A percentile compares a stretch with the other conserved stretches of the same genome.
phyloP scores from a whole-genome alignment of 2,329 filamentous ascomycete genomes.

The Xylariaceae sp. region DNA sequence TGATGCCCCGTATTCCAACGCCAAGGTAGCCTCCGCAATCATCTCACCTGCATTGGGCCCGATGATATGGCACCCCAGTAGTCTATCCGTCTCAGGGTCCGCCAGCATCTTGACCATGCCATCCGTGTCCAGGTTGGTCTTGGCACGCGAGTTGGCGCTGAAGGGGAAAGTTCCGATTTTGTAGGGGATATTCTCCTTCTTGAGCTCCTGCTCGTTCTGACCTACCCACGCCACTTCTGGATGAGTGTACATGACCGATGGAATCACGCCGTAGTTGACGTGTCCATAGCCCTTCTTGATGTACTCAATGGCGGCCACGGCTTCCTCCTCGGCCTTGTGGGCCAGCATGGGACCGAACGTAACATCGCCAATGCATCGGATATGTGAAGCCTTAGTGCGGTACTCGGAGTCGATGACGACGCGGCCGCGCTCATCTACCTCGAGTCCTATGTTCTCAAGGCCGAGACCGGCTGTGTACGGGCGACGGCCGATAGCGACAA shows the following conservation, averaged over 20 bases:
- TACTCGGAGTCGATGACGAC: slow-evolving; percentile 98
- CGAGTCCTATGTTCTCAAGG: slow-evolving; percentile 90
- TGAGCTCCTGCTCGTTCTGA: slow-evolving; percentile 95
- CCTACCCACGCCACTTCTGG: slow-evolving; percentile 99
- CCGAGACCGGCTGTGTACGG: slow-evolving; percentile 93
- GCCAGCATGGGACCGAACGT: slow-evolving; percentile 99
- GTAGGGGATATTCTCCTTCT: slow-evolving; percentile 89
- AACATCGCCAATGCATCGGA: slow-evolving; percentile 93
- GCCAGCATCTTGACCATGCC: slow-evolving; percentile 97
- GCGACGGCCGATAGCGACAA: slow-evolving; percentile 94
- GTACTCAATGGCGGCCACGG: slow-evolving; percentile 91
- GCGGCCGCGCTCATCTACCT: slow-evolving; percentile 90
- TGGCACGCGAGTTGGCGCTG: slow-evolving; percentile 96
- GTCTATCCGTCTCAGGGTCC: slow-evolving; percentile 93
- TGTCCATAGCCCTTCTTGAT: slow-evolving; percentile 98
- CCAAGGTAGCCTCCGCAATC: slow-evolving; percentile 96
- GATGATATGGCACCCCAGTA: slow-evolving; percentile 95
- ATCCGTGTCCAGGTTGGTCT: slow-evolving; percentile 97
- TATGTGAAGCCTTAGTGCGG: slow-evolving; percentile 96
- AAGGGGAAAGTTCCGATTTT: slow-evolving; percentile 95
- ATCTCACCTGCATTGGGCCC: slow-evolving; percentile 97
- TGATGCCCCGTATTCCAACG: slow-evolving; percentile 94
- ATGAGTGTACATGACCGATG: slow-evolving; percentile 99
- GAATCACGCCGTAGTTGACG: slow-evolving; percentile 98
- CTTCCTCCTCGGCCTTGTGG: slow-evolving; percentile 99